Evolutionary conservation across 1,284 basidiomycete genomes (phyloP).

Genomic region (Paramarasmius palmivorus): DNA sequence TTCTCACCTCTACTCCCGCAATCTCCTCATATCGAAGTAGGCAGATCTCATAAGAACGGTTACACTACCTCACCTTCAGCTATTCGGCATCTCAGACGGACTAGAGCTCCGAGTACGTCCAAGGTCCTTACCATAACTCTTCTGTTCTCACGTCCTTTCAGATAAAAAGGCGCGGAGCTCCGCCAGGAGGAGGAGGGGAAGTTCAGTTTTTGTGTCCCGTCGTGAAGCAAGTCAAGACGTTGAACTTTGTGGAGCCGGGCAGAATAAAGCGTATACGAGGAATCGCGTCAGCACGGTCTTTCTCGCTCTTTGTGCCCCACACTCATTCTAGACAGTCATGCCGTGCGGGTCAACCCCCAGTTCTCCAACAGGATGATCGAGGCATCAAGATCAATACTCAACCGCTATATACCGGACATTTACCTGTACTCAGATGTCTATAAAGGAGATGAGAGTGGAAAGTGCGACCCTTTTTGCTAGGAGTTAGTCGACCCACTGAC

Average conservation of each 20-base stretch:
- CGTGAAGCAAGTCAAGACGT: slow-evolving; percentile 85
- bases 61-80: slow-evolving; percentile 87
- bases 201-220: slow-evolving; percentile 92
- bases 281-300: slow-evolving; percentile 62
- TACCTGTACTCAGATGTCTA: slow-evolving; percentile 99
- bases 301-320: not conserved
- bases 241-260: slow-evolving; percentile 91
- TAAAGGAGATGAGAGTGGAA: slow-evolving; percentile 96
- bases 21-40: slow-evolving; percentile 38
- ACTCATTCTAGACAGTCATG: slow-evolving; percentile 59
- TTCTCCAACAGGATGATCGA: slow-evolving; percentile 99
- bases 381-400: slow-evolving; percentile 86
- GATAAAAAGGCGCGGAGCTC: slow-evolving; percentile 93
- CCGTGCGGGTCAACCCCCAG: slow-evolving; percentile 94
- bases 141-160: slow-evolving; percentile 31
- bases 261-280: slow-evolving; percentile 94
- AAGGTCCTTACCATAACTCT: not conserved
- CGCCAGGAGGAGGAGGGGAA: slow-evolving; percentile 92
- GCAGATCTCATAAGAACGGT: slow-evolving; percentile 92
- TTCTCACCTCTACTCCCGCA: not conserved
- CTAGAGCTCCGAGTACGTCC: slow-evolving; percentile 75
- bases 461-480: slow-evolving; percentile 49
- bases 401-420: slow-evolving; percentile 96
- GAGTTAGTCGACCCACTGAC: not conserved
- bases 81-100: slow-evolving; percentile 88